Percentiles rank a stretch among this genome's conserved stretches.
phyloP scores from a whole-genome alignment of 805 yeast species.

The Saccharomycopsis amapae region DNA sequence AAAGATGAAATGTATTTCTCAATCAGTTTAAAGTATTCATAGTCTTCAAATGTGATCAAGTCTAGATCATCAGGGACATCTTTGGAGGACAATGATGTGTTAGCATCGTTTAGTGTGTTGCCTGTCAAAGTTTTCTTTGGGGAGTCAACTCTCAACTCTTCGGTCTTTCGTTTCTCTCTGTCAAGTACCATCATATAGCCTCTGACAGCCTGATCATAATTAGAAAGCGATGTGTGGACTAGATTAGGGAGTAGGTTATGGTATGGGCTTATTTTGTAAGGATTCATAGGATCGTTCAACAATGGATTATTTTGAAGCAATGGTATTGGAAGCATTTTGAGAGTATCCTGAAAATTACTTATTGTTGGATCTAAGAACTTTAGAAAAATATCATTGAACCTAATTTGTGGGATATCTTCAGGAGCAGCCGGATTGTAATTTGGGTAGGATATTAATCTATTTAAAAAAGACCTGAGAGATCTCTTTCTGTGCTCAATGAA shows the following conservation, averaged over 20 bases:
- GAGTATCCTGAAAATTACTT: slow-evolving; percentile 14
- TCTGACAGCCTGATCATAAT: slow-evolving; percentile 16
- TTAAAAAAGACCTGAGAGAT: slow-evolving; percentile 67
- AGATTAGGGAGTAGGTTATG: slow-evolving; percentile 20
- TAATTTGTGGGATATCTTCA: slow-evolving; percentile 9
- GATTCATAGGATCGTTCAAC: slow-evolving; percentile 20
- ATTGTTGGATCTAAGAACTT: slow-evolving; percentile 20
- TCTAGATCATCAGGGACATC: slow-evolving; percentile 17
- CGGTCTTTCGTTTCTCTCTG: slow-evolving; percentile 8
- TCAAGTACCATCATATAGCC: slow-evolving; percentile 12
- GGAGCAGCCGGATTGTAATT: background rate
- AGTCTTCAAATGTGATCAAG: slow-evolving; percentile 18
- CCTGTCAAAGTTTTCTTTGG: background rate
- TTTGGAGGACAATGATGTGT: no score
- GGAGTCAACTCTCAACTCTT: slow-evolving; percentile 9
- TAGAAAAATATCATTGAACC: slow-evolving; percentile 15
- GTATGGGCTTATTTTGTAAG: slow-evolving; percentile 19
- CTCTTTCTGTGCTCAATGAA: slow-evolving; percentile 65
- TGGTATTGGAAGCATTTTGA: slow-evolving; percentile 17
- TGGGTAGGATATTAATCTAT: slow-evolving; percentile 37
- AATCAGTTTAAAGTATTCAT: slow-evolving; percentile 9
- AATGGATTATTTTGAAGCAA: slow-evolving; percentile 17
- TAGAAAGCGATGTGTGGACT: slow-evolving; percentile 3
- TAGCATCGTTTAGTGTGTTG: background rate
- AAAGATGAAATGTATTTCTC: slow-evolving; percentile 14